phyloP scores from a whole-genome alignment of 2,329 filamentous ascomycete genomes.

The Penicillium sp. region DNA sequence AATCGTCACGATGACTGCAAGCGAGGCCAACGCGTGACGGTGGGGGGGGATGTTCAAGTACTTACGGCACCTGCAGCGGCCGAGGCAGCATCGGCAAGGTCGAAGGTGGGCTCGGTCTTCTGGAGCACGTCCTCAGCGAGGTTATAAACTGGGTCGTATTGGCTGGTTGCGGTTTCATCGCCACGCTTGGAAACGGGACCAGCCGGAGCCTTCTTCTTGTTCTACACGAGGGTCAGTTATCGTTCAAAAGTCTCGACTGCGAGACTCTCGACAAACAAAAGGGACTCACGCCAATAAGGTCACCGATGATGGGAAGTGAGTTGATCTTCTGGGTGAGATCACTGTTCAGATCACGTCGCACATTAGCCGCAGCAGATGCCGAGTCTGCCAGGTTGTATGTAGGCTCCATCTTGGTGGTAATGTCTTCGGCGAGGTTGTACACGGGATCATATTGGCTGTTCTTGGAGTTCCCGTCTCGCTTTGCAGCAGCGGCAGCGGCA shows the following conservation, averaged over 20 bases:
- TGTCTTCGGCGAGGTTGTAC: neutral
- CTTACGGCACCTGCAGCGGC: neutral
- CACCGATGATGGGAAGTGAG: conserved; percentile 11
- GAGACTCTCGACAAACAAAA: too few relatives aligned
- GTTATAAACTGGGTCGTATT: neutral
- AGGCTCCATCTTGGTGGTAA: neutral
- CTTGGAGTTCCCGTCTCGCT: neutral
- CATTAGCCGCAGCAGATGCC: neutral
- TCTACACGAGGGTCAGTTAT: too few relatives aligned
- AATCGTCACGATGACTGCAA: too few relatives aligned
- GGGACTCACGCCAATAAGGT: conserved; percentile 8
- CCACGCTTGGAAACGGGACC: too few relatives aligned
- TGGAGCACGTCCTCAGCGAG: neutral
- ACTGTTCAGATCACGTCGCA: conserved; percentile 3
- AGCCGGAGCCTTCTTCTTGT: too few relatives aligned
- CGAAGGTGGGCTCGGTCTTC: too few relatives aligned
- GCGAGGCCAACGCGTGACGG: too few relatives aligned
- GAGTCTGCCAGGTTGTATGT: too few relatives aligned
- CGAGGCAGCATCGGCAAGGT: too few relatives aligned
- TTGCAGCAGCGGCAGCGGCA: too few relatives aligned
- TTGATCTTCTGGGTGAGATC: conserved; percentile 2
- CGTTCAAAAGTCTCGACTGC: too few relatives aligned
- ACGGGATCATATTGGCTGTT: neutral
- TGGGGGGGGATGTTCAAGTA: too few relatives aligned
- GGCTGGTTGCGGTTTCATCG: neutral